phyloP scores from a whole-genome alignment of 805 yeast species.

The Middelhovenomyces tepae region DNA sequence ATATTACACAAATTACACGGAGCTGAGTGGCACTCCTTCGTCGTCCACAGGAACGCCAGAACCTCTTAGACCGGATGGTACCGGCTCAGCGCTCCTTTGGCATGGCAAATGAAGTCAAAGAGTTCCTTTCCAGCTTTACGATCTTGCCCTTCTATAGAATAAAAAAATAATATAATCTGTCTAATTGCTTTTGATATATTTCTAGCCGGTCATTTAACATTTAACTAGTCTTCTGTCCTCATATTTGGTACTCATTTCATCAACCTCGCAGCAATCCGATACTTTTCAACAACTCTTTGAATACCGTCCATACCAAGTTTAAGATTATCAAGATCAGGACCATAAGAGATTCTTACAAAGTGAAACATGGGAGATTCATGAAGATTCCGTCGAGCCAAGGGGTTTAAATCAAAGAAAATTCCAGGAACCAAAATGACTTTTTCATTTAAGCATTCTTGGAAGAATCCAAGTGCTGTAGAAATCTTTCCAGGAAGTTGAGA shows the following conservation, averaged over 20 bases:
- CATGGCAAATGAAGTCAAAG: too few species aligned
- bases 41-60: too few species aligned
- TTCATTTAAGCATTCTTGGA: constrained; percentile 55
- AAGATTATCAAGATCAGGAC: constrained; percentile 45
- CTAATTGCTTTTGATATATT: too few species aligned
- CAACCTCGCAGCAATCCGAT: constrained; percentile 12
- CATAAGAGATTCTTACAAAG: constrained; percentile 50
- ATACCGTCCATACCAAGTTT: constrained; percentile 54
- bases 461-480: constrained; percentile 50
- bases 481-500: constrained; percentile 48
- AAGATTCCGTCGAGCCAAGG: constrained; percentile 37
- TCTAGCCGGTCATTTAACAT: background rate
- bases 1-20: too few species aligned
- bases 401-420: constrained; percentile 52
- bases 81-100: too few species aligned
- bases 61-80: too few species aligned
- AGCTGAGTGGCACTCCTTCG: too few species aligned
- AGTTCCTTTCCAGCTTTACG: too few species aligned
- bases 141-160: too few species aligned
- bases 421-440: constrained; percentile 56
- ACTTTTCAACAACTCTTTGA: constrained; percentile 33
- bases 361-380: constrained; percentile 54
- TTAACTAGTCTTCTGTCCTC: background rate
- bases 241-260: background rate
- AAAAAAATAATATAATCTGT: too few species aligned